phyloP scores from a whole-genome alignment of 352 stramenopile genomes.

The Globisporangium barbulae region DNA sequence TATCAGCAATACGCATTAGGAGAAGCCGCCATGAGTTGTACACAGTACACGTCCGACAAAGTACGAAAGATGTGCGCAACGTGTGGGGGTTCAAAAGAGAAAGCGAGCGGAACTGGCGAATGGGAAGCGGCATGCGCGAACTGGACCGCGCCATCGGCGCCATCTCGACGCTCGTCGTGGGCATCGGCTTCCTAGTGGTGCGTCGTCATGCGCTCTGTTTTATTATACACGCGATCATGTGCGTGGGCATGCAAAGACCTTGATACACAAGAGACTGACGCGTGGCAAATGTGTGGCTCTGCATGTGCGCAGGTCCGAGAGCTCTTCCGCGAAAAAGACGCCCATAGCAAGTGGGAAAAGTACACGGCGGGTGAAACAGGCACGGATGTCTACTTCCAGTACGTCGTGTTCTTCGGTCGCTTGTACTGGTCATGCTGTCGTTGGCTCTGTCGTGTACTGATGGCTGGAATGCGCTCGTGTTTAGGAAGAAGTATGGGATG shows the following conservation, averaged over 20 bases:
- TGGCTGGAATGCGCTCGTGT: not conserved
- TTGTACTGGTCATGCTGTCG: slow-evolving; percentile 2
- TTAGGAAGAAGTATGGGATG: slow-evolving; percentile 73
- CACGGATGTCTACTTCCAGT: slow-evolving; percentile 81
- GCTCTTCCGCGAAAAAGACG: slow-evolving; percentile 52
- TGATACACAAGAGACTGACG: slow-evolving; percentile 1
- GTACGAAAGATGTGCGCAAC: slow-evolving; percentile 13
- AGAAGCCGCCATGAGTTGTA: slow-evolving; percentile 1
- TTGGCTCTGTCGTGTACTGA: not conserved
- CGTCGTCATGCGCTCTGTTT: not conserved
- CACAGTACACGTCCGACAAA: not conserved
- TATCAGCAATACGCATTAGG: not conserved
- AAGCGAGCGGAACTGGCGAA: slow-evolving; percentile 11
- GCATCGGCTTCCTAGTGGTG: slow-evolving; percentile 69
- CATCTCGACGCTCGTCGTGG: slow-evolving; percentile 71
- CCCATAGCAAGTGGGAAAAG: slow-evolving; percentile 52
- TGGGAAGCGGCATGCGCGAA: slow-evolving; percentile 64
- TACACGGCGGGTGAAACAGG: slow-evolving; percentile 38
- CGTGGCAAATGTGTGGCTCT: slow-evolving; percentile 4
- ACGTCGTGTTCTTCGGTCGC: slow-evolving; percentile 6
- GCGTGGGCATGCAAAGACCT: not conserved
- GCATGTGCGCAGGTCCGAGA: slow-evolving; percentile 46
- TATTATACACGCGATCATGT: not conserved
- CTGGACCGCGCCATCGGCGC: slow-evolving; percentile 77
- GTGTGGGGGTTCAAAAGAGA: slow-evolving; percentile 10